Percentiles rank a stretch among this genome's conserved stretches.
Conservation (phyloP, 495 filamentous ascomycete genomes). For the Neurospora terricola region DNA sequence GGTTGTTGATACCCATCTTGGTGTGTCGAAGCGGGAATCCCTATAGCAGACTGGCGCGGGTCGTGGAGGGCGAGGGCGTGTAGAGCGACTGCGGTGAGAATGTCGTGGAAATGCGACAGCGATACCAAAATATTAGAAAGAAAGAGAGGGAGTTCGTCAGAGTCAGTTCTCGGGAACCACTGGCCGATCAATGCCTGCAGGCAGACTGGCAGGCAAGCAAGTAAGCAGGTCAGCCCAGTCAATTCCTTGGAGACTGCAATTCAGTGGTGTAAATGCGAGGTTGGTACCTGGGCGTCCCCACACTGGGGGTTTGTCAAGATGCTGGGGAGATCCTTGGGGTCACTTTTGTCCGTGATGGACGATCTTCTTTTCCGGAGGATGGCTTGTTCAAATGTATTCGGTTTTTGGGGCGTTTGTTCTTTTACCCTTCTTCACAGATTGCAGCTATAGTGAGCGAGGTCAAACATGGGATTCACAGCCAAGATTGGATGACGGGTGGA, state of each 20-base stretch:
- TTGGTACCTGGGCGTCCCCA: not conserved
- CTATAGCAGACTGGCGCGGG: not conserved
- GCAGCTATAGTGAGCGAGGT: not conserved
- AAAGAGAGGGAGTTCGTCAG: not conserved
- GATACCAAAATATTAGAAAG: not conserved
- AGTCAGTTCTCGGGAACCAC: not conserved
- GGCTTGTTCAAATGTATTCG: not conserved
- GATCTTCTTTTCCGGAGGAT: not conserved
- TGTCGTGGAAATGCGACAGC: not conserved
- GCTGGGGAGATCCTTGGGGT: not conserved
- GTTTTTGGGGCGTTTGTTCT: not conserved
- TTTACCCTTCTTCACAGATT: not conserved
- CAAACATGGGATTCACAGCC: not conserved
- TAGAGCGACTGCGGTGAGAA: not conserved
- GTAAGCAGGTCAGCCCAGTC: not conserved
- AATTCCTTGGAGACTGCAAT: not conserved
- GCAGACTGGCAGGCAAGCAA: not conserved
- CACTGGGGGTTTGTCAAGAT: not conserved
- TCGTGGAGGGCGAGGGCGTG: not conserved
- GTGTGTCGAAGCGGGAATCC: not conserved
- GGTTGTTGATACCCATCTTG: conserved; percentile 47
- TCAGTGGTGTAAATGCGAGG: not conserved
- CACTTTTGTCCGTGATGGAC: not conserved
- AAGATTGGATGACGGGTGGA: not conserved
- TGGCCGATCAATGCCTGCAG: not conserved